Evolutionary conservation across 106 monocot genomes (phyloP).

Genomic region (Hemerocallis citrina): DNA sequence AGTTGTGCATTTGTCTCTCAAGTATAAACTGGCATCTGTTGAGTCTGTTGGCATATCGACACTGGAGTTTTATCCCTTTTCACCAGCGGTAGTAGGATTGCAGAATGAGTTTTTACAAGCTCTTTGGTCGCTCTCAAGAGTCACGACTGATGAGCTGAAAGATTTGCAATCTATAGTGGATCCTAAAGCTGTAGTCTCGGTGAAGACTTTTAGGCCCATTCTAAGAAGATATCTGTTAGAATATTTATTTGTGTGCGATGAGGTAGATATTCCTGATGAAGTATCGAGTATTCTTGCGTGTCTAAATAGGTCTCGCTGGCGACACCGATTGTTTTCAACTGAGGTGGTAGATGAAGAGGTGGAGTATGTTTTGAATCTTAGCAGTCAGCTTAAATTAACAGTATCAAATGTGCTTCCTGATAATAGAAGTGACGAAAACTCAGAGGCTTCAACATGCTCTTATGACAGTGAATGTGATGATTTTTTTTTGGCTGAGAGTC

Average conservation of each 20-base stretch:
- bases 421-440: constrained; percentile 5
- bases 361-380: constrained; percentile 49
- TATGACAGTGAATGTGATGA: constrained; percentile 24
- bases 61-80: constrained; percentile 51
- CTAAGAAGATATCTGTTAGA: constrained; percentile 62
- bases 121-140: constrained; percentile 50
- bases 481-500: constrained; percentile 36
- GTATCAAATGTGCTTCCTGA: constrained; percentile 17
- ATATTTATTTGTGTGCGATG: constrained; percentile 60
- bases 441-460: constrained; percentile 9
- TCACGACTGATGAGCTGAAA: constrained; percentile 32
- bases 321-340: constrained; percentile 15
- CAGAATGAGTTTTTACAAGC: constrained; percentile 62
- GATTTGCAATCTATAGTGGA: constrained; percentile 32
- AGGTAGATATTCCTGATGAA: constrained; percentile 31
- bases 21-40: constrained; percentile 15
- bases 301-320: constrained; percentile 28
- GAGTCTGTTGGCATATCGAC: constrained; percentile 23
- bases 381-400: constrained; percentile 49
- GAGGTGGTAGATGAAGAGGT: constrained; percentile 38
- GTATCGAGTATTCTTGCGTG: constrained; percentile 23
- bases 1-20: constrained; percentile 38
- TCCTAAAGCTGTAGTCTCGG: constrained; percentile 25
- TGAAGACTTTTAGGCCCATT: constrained; percentile 20
- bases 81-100: constrained; percentile 23